These are phyloP conservation scores for Serendipita indica DNA, from an alignment of 768 basidiomycete species.

Conservation along the genomic window DNA sequence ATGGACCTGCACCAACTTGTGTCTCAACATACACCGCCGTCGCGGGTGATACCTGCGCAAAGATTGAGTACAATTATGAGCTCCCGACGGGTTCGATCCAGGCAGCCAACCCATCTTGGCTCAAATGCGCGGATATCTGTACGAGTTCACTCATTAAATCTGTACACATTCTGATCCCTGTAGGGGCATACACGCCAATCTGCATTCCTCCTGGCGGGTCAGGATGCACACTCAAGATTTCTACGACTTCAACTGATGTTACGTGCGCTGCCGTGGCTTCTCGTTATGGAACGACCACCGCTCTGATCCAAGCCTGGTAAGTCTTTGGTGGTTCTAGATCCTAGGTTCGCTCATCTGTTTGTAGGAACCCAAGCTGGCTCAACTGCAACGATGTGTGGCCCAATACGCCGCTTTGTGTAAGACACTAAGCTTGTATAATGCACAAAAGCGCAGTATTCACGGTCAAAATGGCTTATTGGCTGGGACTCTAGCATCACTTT, in stretches of 20 bases:
- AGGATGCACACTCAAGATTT: not conserved
- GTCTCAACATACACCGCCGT: not conserved
- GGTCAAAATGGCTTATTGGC: too few species aligned
- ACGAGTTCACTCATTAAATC: not conserved
- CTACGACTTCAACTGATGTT: not conserved
- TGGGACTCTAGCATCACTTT: too few species aligned
- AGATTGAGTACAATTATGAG: not conserved
- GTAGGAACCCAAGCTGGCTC: not conserved
- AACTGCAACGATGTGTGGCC: not conserved
- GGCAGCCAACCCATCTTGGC: not conserved
- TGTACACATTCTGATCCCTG: not conserved
- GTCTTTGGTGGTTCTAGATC: not conserved
- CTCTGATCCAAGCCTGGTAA: not conserved
- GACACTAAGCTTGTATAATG: not conserved
- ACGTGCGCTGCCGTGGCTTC: not conserved
- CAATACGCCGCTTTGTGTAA: not conserved
- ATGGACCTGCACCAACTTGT: not conserved
- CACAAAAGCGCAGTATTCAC: too few species aligned
- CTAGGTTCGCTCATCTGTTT: not conserved
- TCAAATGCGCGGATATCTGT: slow-evolving; percentile 7
- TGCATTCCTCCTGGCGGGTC: slow-evolving; percentile 7
- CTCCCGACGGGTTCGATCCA: not conserved
- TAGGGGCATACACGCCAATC: not conserved
- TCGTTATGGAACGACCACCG: not conserved
- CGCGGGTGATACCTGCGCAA: not conserved